Conservation (phyloP, 768 basidiomycete genomes). For the Mrakia blollopis region DNA sequence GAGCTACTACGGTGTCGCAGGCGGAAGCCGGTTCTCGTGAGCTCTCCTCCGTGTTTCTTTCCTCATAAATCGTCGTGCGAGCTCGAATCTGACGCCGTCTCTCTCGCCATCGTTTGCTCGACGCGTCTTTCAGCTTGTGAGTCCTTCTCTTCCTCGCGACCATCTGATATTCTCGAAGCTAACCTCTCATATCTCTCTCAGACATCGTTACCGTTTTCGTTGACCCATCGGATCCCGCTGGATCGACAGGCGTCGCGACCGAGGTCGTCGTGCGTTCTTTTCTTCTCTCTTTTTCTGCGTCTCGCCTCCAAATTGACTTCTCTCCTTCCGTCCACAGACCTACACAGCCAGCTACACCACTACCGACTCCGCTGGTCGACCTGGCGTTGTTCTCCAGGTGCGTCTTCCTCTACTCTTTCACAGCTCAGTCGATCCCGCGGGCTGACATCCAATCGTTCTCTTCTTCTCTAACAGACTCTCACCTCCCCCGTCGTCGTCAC, state of each 20-base stretch:
- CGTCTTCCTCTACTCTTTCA: neutral
- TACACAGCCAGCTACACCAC: neutral
- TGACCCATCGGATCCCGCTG: slow-evolving; percentile 1
- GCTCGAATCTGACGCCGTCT: neutral
- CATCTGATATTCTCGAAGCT: neutral
- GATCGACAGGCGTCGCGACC: neutral
- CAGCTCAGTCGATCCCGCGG: neutral
- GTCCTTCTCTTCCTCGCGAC: no score
- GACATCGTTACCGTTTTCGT: slow-evolving; percentile 11
- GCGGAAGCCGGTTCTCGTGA: neutral
- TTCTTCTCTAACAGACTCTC: neutral
- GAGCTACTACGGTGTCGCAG: neutral
- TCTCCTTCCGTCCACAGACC: neutral
- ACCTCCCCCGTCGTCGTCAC: slow-evolving; percentile 2
- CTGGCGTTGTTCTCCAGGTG: neutral
- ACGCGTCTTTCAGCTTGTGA: neutral
- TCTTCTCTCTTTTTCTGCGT: neutral
- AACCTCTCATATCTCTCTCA: neutral
- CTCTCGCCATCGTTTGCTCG: neutral
- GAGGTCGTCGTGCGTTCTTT: neutral
- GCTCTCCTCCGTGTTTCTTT: neutral
- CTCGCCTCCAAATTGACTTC: neutral
- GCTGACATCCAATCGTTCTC: neutral
- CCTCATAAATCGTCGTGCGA: neutral
- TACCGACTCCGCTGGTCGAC: neutral